Evolutionary conservation across 2,329 filamentous ascomycete species (phyloP).

Genomic region (Bipolaris zeicola): DNA sequence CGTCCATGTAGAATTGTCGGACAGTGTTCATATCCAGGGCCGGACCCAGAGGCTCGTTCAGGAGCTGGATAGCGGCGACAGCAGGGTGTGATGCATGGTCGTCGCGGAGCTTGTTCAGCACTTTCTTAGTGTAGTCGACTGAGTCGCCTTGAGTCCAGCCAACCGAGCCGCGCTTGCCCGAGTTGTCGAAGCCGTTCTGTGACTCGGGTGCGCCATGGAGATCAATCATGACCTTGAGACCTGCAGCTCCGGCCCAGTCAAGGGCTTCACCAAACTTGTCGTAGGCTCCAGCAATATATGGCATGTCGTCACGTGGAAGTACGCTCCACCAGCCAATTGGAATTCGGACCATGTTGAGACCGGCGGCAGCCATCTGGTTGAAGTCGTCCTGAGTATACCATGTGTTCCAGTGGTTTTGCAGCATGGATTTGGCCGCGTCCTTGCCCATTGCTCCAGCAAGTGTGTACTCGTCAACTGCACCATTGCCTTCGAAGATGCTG

Average conservation of each 20-base stretch:
- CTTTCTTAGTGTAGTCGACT: slow-evolving; percentile 48
- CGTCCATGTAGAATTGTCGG: slow-evolving; percentile 55
- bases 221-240: slow-evolving; percentile 70
- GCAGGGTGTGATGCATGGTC: slow-evolving; percentile 53
- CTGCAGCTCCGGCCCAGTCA: slow-evolving; percentile 62
- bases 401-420: slow-evolving; percentile 63
- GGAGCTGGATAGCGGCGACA: slow-evolving; percentile 54
- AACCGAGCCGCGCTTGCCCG: slow-evolving; percentile 58
- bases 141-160: slow-evolving; percentile 54
- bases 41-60: slow-evolving; percentile 56
- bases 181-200: slow-evolving; percentile 73
- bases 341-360: slow-evolving; percentile 68
- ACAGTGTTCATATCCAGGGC: slow-evolving; percentile 51
- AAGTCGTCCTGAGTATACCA: slow-evolving; percentile 64
- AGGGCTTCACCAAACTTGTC: slow-evolving; percentile 63
- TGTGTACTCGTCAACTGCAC: slow-evolving; percentile 64
- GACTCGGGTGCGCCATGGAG: slow-evolving; percentile 68
- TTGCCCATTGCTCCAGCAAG: slow-evolving; percentile 57
- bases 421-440: slow-evolving; percentile 52
- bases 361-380: slow-evolving; percentile 59
- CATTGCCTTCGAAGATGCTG: slow-evolving; percentile 61
- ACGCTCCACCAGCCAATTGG: slow-evolving; percentile 71
- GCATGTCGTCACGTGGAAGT: slow-evolving; percentile 58
- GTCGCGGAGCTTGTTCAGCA: slow-evolving; percentile 55
- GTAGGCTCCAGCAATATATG: slow-evolving; percentile 67